phyloP scores from a whole-genome alignment of 176 grass and related monocot species.

The Dactylis glomerata region DNA sequence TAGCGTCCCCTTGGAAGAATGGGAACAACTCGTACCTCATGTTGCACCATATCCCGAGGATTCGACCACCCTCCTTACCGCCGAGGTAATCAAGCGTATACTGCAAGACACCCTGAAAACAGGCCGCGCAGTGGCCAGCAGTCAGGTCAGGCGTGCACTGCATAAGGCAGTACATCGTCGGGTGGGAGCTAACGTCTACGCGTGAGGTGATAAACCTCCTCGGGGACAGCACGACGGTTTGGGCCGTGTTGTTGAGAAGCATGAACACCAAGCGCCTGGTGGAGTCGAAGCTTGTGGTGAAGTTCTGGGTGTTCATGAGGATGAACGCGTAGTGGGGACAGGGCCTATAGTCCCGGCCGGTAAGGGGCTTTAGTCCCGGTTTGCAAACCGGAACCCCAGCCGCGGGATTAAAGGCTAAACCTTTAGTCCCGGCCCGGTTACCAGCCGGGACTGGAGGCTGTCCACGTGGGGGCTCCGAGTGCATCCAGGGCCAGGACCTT shows the following conservation, averaged over 20 bases:
- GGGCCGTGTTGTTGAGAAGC: conserved; percentile 13
- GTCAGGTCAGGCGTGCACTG: conserved; percentile 55
- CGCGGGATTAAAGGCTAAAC: too few species aligned
- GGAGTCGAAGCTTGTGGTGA: not conserved
- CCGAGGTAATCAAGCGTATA: not conserved
- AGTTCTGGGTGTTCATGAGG: not conserved
- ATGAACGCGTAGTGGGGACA: too few species aligned
- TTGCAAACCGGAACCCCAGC: too few species aligned
- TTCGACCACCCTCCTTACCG: not conserved
- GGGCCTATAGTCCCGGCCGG: too few species aligned
- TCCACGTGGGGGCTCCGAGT: too few species aligned
- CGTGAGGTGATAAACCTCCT: conserved; percentile 11
- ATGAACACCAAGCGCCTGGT: not conserved
- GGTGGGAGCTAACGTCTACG: not conserved
- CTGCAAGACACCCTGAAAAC: not conserved
- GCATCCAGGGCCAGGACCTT: too few species aligned
- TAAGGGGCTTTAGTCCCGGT: too few species aligned
- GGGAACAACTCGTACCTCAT: not conserved
- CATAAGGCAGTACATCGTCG: conserved; percentile 17
- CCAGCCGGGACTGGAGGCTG: too few species aligned
- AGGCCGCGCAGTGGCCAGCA: not conserved
- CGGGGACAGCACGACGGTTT: not conserved
- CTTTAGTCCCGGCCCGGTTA: too few species aligned
- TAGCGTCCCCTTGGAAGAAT: not conserved
- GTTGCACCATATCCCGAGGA: not conserved